phyloP scores from a whole-genome alignment of 257 asterid genomes.

The Solanum virginianum region DNA sequence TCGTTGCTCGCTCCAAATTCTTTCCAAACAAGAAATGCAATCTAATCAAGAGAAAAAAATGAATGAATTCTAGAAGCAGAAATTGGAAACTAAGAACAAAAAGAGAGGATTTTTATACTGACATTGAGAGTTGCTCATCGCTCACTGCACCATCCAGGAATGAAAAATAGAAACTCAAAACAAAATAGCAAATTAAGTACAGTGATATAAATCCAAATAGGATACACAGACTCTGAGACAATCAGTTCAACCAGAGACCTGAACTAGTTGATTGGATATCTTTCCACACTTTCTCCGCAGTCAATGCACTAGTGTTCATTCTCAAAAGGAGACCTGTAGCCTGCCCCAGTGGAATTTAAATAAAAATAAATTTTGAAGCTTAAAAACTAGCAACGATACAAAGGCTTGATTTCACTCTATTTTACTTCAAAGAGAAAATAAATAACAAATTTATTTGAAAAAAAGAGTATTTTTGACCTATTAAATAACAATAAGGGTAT shows the following conservation, averaged over 20 bases:
- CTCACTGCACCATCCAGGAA: conserved; percentile 32
- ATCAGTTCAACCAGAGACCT: conserved; percentile 21
- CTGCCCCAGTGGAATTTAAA: no score
- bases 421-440: no score
- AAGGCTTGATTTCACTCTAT: no score
- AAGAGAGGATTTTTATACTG: conserved; percentile 11
- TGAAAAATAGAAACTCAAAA: not conserved
- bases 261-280: conserved; percentile 51
- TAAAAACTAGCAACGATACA: no score
- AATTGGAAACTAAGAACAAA: not conserved
- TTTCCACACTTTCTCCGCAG: conserved; percentile 72
- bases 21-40: conserved; percentile 80
- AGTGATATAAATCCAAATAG: not conserved
- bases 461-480: no score
- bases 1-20: conserved; percentile 67
- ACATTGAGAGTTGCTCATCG: conserved; percentile 79
- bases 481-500: no score
- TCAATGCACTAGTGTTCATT: conserved; percentile 46
- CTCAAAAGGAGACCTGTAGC: not conserved
- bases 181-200: not conserved
- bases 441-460: no score
- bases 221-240: not conserved
- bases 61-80: not conserved
- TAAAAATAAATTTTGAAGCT: no score
- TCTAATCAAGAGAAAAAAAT: conserved; percentile 35